Percentiles rank a stretch among this genome's conserved stretches.
These are phyloP conservation scores for Rosa multiflora DNA, from an alignment of 306 rosid genomes.

Conservation along the genomic window DNA sequence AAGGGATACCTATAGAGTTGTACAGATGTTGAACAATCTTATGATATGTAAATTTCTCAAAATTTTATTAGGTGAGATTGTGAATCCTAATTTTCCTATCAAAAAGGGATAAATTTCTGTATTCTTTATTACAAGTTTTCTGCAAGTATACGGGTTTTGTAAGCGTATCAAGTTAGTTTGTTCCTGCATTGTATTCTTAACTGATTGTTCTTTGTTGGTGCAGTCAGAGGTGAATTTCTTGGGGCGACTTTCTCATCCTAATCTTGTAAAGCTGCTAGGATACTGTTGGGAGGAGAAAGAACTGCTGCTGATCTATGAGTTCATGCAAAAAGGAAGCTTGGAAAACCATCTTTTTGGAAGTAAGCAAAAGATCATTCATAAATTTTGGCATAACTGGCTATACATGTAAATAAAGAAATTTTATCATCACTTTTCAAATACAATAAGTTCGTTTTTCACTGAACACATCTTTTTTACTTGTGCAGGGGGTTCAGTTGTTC, in stretches of 20 bases:
- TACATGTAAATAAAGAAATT: slow-evolving; percentile 8
- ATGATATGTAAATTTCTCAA: background rate
- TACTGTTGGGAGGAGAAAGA: slow-evolving; percentile 82
- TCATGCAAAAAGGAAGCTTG: slow-evolving; percentile 93
- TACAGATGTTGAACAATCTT: background rate
- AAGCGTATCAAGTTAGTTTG: background rate
- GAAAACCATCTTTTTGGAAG: slow-evolving; percentile 97
- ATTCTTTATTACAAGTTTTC: background rate
- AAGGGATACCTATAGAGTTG: slow-evolving; percentile 18
- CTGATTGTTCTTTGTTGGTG: slow-evolving; percentile 32
- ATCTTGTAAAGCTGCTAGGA: slow-evolving; percentile 85
- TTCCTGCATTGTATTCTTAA: slow-evolving; percentile 9
- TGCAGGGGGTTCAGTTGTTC: slow-evolving; percentile 81
- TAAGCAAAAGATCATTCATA: slow-evolving; percentile 35
- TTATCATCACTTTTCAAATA: background rate
- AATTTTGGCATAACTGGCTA: slow-evolving; percentile 6
- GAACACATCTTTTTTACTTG: slow-evolving; percentile 22
- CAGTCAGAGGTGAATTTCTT: slow-evolving; percentile 91
- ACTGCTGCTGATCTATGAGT: slow-evolving; percentile 81
- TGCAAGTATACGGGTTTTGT: background rate
- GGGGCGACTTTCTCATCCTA: slow-evolving; percentile 87
- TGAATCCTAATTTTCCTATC: background rate
- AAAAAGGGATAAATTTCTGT: background rate
- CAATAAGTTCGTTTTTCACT: slow-evolving; percentile 1
- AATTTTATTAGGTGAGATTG: background rate